A percentile compares a stretch with the other conserved stretches of the same genome.
Evolutionary conservation across 768 basidiomycete genomes (phyloP).

Genomic region (Cystofilobasidium bisporidii): DNA sequence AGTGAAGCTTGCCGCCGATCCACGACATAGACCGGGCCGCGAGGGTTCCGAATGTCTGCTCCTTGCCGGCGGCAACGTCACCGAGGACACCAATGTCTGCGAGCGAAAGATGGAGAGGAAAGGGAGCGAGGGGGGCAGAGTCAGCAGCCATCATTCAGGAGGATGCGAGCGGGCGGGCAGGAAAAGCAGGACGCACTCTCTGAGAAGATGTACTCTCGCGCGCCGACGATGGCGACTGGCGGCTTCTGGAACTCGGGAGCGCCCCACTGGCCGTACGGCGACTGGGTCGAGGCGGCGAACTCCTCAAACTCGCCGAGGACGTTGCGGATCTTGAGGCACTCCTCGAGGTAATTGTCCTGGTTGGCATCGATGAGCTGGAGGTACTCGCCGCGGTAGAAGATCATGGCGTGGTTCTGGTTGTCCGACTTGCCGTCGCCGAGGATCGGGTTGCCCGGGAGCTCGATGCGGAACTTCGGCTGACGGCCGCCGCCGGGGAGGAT

Average conservation of each 20-base stretch:
- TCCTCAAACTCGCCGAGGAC: constrained; percentile 97
- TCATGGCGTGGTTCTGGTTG: constrained; percentile 98
- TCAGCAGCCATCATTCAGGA: not conserved
- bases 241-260: constrained; percentile 76
- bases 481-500: constrained; percentile 81
- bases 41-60: constrained; percentile 97
- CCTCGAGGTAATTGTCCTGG: constrained; percentile 99
- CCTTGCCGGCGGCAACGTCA: constrained; percentile 96
- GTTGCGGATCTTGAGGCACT: constrained; percentile 98
- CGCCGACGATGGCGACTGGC: constrained; percentile 95
- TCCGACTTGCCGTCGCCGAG: constrained; percentile 98
- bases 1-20: constrained; percentile 97
- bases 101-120: not conserved
- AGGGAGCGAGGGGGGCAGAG: not conserved
- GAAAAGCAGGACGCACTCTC: constrained; percentile 48
- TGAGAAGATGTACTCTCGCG: constrained; percentile 98
- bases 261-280: constrained; percentile 83
- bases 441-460: constrained; percentile 97
- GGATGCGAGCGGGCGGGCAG: not conserved
- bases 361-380: constrained; percentile 99
- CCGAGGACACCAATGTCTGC: constrained; percentile 87
- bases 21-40: constrained; percentile 91
- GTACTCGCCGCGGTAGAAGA: constrained; percentile 99
- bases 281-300: constrained; percentile 70
- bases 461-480: constrained; percentile 93